Percentiles rank a stretch among this genome's conserved stretches.
Evolutionary conservation across 1,139 yeast species (phyloP).

Genomic region (Saccharomyces hybrid): DNA sequence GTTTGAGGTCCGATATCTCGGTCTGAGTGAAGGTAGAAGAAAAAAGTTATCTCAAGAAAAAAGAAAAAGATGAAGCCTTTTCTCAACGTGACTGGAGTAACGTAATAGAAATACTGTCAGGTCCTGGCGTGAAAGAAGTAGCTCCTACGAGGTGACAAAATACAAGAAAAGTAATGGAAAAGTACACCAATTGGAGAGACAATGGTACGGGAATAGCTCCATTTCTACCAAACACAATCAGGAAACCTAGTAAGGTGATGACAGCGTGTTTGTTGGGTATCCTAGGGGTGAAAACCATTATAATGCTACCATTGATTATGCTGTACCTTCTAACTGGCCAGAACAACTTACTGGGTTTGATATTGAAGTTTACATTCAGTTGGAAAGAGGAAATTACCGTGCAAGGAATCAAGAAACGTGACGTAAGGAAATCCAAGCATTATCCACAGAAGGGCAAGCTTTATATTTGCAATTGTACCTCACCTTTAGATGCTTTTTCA

Average conservation of each 20-base stretch:
- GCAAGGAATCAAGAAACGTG: slow-evolving; percentile 47
- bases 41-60: neutral
- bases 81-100: neutral
- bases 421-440: slow-evolving; percentile 31
- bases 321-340: neutral
- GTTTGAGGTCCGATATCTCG: neutral
- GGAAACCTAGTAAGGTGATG: slow-evolving; percentile 13
- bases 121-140: neutral
- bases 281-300: slow-evolving; percentile 14
- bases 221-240: slow-evolving; percentile 44
- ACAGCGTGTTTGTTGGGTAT: slow-evolving; percentile 15
- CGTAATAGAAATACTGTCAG: neutral
- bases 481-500: slow-evolving; percentile 48
- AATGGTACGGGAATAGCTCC: slow-evolving; percentile 81
- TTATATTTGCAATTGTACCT: slow-evolving; percentile 45
- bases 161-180: slow-evolving; percentile 46
- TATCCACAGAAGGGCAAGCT: slow-evolving; percentile 40
- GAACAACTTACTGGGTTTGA: slow-evolving; percentile 14
- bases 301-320: slow-evolving; percentile 11
- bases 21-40: neutral
- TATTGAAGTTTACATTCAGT: slow-evolving; percentile 27
- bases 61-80: neutral
- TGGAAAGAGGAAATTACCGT: slow-evolving; percentile 35
- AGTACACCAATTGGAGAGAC: slow-evolving; percentile 67
- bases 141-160: neutral